A percentile compares a stretch with the other conserved stretches of the same genome.
phyloP scores from a whole-genome alignment of 1,139 yeast genomes.

The Suzukiozyma palmioleophila region DNA sequence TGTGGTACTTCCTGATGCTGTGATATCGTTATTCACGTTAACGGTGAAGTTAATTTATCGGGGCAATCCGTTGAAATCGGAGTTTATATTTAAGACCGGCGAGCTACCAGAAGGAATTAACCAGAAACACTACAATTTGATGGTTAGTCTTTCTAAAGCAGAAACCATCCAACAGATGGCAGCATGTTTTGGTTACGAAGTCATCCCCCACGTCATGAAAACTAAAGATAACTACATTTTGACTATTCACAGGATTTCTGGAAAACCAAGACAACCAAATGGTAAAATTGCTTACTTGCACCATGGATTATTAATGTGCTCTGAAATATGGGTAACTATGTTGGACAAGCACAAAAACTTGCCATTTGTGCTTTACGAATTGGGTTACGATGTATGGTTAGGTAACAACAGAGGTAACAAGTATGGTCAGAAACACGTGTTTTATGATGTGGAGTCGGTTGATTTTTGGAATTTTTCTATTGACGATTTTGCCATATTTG shows the following conservation, averaged over 20 bases:
- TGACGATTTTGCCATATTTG: conserved; percentile 46
- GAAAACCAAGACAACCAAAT: conserved; percentile 11
- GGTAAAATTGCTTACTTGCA: conserved; percentile 72
- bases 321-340: conserved; percentile 86
- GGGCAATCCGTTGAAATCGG: conserved; percentile 22
- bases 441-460: conserved; percentile 32
- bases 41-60: conserved; percentile 26
- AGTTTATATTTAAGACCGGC: conserved; percentile 19
- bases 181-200: conserved; percentile 32
- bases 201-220: conserved; percentile 36
- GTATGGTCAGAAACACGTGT: conserved; percentile 55
- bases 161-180: conserved; percentile 33
- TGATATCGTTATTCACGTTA: conserved; percentile 27
- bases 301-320: conserved; percentile 87
- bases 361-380: conserved; percentile 71
- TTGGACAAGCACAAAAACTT: conserved; percentile 57
- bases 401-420: conserved; percentile 91
- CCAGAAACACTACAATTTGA: conserved; percentile 21
- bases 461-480: conserved; percentile 44
- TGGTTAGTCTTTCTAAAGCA: conserved; percentile 32
- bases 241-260: conserved; percentile 27
- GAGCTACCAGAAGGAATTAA: conserved; percentile 11
- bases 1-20: conserved; percentile 25
- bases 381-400: conserved; percentile 89
- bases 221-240: conserved; percentile 37